These are phyloP conservation scores for Colletotrichum lupini DNA, from an alignment of 2,329 filamentous ascomycete species.

Conservation along the genomic window DNA sequence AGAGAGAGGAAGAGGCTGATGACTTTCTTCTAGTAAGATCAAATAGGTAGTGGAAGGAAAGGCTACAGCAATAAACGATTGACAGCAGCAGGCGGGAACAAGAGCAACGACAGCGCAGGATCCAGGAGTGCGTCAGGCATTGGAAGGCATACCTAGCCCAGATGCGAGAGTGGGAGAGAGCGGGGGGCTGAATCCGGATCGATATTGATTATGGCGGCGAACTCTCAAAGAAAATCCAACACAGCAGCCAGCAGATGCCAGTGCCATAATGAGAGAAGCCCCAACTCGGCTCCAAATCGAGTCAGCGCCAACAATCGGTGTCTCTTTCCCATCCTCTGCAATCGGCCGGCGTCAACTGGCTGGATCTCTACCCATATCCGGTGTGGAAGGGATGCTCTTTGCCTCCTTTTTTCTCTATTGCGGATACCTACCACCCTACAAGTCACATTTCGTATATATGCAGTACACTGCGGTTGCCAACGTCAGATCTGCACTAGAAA, in stretches of 20 bases:
- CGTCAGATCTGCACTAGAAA: slow-evolving; percentile 29
- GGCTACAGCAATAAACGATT: not conserved
- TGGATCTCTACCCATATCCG: not conserved
- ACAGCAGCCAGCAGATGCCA: slow-evolving; percentile 1
- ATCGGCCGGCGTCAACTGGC: slow-evolving; percentile 14
- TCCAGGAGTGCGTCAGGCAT: not conserved
- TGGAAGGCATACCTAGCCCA: not conserved
- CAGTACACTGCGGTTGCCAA: not conserved
- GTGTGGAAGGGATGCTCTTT: not conserved
- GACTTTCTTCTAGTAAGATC: not conserved
- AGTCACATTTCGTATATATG: not conserved
- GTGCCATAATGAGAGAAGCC: not conserved
- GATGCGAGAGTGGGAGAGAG: not conserved
- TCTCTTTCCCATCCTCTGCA: slow-evolving; percentile 3
- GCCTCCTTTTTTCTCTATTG: too few relatives aligned
- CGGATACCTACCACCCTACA: not conserved
- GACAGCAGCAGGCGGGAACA: not conserved
- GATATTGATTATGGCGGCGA: not conserved
- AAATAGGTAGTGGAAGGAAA: not conserved
- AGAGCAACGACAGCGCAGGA: not conserved
- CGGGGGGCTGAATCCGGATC: not conserved
- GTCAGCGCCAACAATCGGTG: slow-evolving; percentile 17
- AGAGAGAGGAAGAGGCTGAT: not conserved
- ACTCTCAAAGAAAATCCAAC: slow-evolving; percentile 3
- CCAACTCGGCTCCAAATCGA: slow-evolving; percentile 11